These are phyloP conservation scores for Parmales sp. DNA, from an alignment of 108 stramenopile genomes.

Conservation along the genomic window DNA sequence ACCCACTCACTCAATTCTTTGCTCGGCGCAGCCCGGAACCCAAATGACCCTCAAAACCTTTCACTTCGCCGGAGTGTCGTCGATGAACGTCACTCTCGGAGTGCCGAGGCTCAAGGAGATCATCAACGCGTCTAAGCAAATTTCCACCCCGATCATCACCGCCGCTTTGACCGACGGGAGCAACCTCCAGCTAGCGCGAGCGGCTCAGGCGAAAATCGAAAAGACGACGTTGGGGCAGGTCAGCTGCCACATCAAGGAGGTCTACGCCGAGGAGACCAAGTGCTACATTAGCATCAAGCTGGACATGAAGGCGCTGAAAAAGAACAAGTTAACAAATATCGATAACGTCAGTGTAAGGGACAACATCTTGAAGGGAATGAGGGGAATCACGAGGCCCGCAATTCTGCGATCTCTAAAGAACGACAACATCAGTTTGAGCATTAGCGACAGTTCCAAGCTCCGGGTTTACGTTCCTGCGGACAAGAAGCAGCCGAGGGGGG, in stretches of 20 bases:
- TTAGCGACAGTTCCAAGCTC: slow-evolving; percentile 55
- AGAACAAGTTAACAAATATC: slow-evolving; percentile 83
- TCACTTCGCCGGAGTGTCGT: slow-evolving; percentile 98
- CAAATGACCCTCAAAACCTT: slow-evolving; percentile 97
- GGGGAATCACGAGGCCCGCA: slow-evolving; percentile 58
- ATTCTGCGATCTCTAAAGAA: slow-evolving; percentile 60
- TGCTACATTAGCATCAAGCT: slow-evolving; percentile 83
- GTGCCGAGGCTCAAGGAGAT: slow-evolving; percentile 98
- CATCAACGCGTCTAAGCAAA: slow-evolving; percentile 92
- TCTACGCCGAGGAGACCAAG: slow-evolving; percentile 50
- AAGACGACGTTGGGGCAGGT: slow-evolving; percentile 93
- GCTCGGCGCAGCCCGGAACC: slow-evolving; percentile 95
- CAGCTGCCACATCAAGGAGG: slow-evolving; percentile 82
- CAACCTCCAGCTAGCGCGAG: slow-evolving; percentile 77
- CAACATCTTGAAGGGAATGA: slow-evolving; percentile 66
- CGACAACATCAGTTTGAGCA: slow-evolving; percentile 54
- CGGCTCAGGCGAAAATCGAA: slow-evolving; percentile 90
- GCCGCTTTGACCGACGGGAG: slow-evolving; percentile 74
- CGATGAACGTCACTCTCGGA: slow-evolving; percentile 98
- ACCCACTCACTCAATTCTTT: no score
- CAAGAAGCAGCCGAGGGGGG: slow-evolving; percentile 23
- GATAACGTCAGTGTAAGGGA: slow-evolving; percentile 58
- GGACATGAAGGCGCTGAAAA: slow-evolving; percentile 77
- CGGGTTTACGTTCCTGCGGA: slow-evolving; percentile 70
- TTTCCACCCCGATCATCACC: slow-evolving; percentile 99